Evolutionary conservation across 257 asterid genomes (phyloP), one percentile per base, ranked within the genome.

Genomic region (Catharanthus roseus): DNA sequence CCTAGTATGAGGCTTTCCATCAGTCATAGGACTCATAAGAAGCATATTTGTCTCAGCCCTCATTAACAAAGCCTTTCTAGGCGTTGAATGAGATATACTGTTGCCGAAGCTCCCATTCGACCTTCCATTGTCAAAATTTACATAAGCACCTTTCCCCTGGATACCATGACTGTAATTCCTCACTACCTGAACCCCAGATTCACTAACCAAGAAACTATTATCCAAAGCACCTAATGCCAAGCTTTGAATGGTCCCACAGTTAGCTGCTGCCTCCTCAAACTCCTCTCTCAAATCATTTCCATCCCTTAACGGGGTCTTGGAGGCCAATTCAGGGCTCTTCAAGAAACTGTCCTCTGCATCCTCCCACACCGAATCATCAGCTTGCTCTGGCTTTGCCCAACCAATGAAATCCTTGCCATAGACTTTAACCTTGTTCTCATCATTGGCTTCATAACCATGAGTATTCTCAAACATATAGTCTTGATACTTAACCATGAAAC

Each of bases 361-460:
- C 72, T 93, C 97, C 96, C 97, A 89, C 90, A 95, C 87, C 0
- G 97, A 89, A 76, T 95, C 97, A 56, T 95, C 99, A 0, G 99
- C 97, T 11, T 71, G 79, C 55, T 89, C 92, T 0, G 99, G 97
- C 28, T 91, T 89, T 8, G 95, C 97, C 97, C 99, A 93, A 19
- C 91, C 97, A 0, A 93, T 78, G 61, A 93, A 93, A 69, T 93
- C 98, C 86, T 93, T 93, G 58, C 99, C 99, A 0, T 86, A 95
- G 8, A 95, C 95, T 88, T 91, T 95, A 63, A 91, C 81, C 85
- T 80, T 87, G 64, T 85, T 95, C 55, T 65, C 93, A 68, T 91
- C 93, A 72, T 86, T 95, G 12, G 96, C 91, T 73, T 91, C 96
- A 55, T 82, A 91, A 12, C 92, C 93, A 76, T 86, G 82, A 7